phyloP scores from a whole-genome alignment of 208 protist genomes.

The Trypanosoma congolense region DNA sequence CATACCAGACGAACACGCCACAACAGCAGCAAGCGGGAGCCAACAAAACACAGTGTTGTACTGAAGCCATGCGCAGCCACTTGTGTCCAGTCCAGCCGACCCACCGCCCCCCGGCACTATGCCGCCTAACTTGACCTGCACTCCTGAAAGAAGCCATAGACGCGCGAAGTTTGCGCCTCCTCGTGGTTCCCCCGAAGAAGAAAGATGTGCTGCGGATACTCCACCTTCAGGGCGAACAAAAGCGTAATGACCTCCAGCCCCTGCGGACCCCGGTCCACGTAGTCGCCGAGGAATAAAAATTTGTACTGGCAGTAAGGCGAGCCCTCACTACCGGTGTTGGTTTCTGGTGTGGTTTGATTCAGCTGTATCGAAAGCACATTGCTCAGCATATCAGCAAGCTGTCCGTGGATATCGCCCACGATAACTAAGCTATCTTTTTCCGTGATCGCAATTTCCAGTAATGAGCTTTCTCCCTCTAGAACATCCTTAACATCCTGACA shows the following conservation, averaged over 20 bases:
- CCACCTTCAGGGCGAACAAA: slow-evolving; percentile 77
- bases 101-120: slow-evolving; percentile 8
- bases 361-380: slow-evolving; percentile 66
- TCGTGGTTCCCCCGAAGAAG: slow-evolving; percentile 91
- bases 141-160: slow-evolving; percentile 83
- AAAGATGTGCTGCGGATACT: slow-evolving; percentile 83
- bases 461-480: slow-evolving; percentile 38
- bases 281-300: slow-evolving; percentile 97
- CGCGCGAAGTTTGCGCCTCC: slow-evolving; percentile 71
- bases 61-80: slow-evolving; percentile 46
- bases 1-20: slow-evolving; percentile 55
- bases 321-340: neutral
- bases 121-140: slow-evolving; percentile 61
- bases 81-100: slow-evolving; percentile 1
- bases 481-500: slow-evolving; percentile 46
- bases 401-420: slow-evolving; percentile 86
- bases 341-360: slow-evolving; percentile 25
- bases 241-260: slow-evolving; percentile 81
- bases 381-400: slow-evolving; percentile 75
- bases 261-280: slow-evolving; percentile 93
- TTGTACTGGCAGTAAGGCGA: slow-evolving; percentile 27
- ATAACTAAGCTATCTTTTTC: slow-evolving; percentile 53
- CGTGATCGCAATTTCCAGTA: slow-evolving; percentile 49
- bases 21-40: slow-evolving; percentile 77
- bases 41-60: slow-evolving; percentile 83